Percentiles rank a stretch among this genome's conserved stretches.
Conservation (phyloP, 202 grass and related monocot genomes). For the Brachypodium distachyon region DNA sequence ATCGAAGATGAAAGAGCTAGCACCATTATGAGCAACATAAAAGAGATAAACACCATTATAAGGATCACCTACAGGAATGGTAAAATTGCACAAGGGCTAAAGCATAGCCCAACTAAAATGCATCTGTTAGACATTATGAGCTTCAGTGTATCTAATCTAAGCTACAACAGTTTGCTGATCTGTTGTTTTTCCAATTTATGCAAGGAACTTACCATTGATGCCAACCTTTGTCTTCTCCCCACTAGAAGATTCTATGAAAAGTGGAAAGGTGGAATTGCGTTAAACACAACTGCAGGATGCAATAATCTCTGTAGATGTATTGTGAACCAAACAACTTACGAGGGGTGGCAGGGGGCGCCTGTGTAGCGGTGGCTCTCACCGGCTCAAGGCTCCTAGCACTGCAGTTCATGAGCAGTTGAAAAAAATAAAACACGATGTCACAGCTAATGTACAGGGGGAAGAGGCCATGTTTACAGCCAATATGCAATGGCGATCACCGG, state of each 20-base stretch:
- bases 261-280: neutral
- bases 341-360: slow-evolving; percentile 33
- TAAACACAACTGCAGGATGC: neutral
- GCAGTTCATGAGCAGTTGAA: neutral
- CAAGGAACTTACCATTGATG: slow-evolving; percentile 62
- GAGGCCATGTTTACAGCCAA: neutral
- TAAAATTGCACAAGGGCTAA: neutral
- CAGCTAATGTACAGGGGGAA: neutral
- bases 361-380: slow-evolving; percentile 58
- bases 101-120: neutral
- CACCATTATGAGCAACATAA: too few species aligned
- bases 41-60: neutral
- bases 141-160: neutral
- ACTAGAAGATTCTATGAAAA: slow-evolving; percentile 40
- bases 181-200: neutral
- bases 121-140: neutral
- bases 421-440: neutral
- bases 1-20: neutral
- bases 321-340: slow-evolving; percentile 25
- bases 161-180: neutral
- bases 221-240: slow-evolving; percentile 55
- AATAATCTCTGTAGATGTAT: neutral
- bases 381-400: slow-evolving; percentile 46
- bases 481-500: neutral
- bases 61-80: neutral